Evolutionary conservation across 257 asterid genomes (phyloP).

Genomic region (Nicotiana undulata): DNA sequence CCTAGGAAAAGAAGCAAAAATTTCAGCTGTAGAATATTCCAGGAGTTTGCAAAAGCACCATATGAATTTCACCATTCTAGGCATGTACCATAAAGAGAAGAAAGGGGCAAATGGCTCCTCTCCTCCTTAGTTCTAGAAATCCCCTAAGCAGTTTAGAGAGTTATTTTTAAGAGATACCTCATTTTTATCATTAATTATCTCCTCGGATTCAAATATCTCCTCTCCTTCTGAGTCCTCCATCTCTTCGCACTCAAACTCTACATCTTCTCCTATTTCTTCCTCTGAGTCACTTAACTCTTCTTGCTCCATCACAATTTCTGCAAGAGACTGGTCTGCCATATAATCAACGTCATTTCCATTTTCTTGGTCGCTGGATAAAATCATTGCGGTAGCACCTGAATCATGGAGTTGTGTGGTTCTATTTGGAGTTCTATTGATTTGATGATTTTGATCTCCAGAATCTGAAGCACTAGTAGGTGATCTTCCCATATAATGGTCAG

Average conservation of each 20-base stretch:
- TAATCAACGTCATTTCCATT: conserved; percentile 26
- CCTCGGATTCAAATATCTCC: conserved; percentile 55
- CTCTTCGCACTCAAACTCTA: conserved; percentile 96
- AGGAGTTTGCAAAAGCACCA: neutral
- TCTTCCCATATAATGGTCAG: conserved; percentile 11
- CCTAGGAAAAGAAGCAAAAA: conserved; percentile 28
- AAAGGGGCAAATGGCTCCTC: too few species aligned
- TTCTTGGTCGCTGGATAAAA: conserved; percentile 28
- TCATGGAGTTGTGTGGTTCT: conserved; percentile 19
- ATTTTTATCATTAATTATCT: conserved; percentile 35
- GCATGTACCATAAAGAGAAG: conserved; percentile 69
- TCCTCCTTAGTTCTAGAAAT: too few species aligned
- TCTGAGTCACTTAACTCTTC: conserved; percentile 97
- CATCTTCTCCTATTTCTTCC: conserved; percentile 79
- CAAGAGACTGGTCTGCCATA: conserved; percentile 41
- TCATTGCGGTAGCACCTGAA: conserved; percentile 27
- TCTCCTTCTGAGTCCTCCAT: conserved; percentile 97
- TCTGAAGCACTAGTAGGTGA: conserved; percentile 12
- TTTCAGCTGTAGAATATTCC: neutral
- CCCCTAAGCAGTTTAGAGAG: neutral
- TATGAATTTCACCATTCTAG: neutral
- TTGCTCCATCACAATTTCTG: conserved; percentile 88
- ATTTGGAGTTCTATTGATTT: conserved; percentile 24
- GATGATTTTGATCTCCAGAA: conserved; percentile 18
- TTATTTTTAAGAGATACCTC: conserved; percentile 47